Base-by-base conservation (phyloP, 2,329 filamentous ascomycete species). In the Didymellaceae sp. region DNA sequence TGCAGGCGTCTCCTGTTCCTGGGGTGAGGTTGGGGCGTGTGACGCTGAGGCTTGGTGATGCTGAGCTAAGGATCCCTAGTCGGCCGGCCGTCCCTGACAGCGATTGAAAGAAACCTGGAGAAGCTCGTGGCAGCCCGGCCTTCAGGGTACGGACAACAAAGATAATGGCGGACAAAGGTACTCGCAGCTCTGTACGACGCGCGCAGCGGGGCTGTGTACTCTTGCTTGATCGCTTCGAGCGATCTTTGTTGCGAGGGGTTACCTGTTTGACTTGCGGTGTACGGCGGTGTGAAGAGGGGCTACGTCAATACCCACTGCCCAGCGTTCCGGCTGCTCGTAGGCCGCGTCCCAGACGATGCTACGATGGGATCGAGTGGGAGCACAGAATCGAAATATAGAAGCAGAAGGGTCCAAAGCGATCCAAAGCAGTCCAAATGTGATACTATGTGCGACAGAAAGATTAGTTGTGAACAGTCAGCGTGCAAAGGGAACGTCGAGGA, bases 331-430 rank as follows among this genome's bases (percentile, higher is more conserved):
- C 33, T 44, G 35, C 21, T 45, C 22, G 42, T 31, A 45, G 49
- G 38, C 49, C 37, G 42, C 41, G 48, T 39, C 25, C 32, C 39
- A 47, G 43, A 43, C 32, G 43, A 43, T 52, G 49, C 44, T 47
- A 43, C 43, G 33, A 47, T 47, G 44, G 39, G 28, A 44, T 44
- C 33, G 34, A 43, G 25, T 32, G 50, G 50, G 50, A 34, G 28
- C 39, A 53, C 50, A 52, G 34, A 53, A 48, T 44, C 50, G 44
- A 53, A 46, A 44, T 47, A 53, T 39, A 53, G 34, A 43, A 53
- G 42, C 39, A 47, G 14, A 44, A 43, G 38, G 32, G 43, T 42
- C 30, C 38, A 38, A 38, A 32, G 24, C 2, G 20, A 18, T 33
- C 41, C 41, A 30, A 28, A 28, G 32, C 25, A 34, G 37, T 14